Percentiles rank a stretch among this genome's conserved stretches.
Conservation (phyloP, 768 basidiomycete genomes). For the Boletus barrowsii region DNA sequence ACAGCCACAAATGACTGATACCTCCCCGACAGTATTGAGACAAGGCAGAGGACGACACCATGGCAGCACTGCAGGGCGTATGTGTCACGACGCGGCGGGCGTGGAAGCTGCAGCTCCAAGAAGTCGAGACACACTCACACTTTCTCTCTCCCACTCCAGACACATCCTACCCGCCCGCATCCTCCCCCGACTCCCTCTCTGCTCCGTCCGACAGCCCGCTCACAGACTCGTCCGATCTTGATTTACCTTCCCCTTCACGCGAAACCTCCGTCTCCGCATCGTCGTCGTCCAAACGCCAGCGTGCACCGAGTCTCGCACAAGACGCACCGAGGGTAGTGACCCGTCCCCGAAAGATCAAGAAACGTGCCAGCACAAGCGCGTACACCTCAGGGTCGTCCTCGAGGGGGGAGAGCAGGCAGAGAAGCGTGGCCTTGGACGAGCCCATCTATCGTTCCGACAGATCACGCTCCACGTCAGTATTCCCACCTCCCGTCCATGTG, state of each 20-base stretch:
- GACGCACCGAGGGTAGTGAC: neutral
- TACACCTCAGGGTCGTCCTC: slow-evolving; percentile 37
- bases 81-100: slow-evolving; percentile 31
- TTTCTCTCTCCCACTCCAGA: neutral
- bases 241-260: slow-evolving; percentile 13
- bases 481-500: slow-evolving; percentile 32
- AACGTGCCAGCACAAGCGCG: slow-evolving; percentile 18
- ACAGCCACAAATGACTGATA: slow-evolving; percentile 18
- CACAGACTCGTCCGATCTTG: slow-evolving; percentile 19
- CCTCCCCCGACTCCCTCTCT: slow-evolving; percentile 21
- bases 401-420: slow-evolving; percentile 43
- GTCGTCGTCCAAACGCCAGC: slow-evolving; percentile 26
- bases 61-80: slow-evolving; percentile 9
- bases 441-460: slow-evolving; percentile 54
- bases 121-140: slow-evolving; percentile 6
- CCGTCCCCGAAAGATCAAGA: slow-evolving; percentile 25
- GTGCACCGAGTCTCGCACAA: slow-evolving; percentile 7
- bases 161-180: slow-evolving; percentile 9
- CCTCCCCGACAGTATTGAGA: neutral
- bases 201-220: slow-evolving; percentile 19
- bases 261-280: slow-evolving; percentile 23
- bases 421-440: slow-evolving; percentile 42
- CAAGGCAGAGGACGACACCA: slow-evolving; percentile 11
- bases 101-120: slow-evolving; percentile 23
- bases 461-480: slow-evolving; percentile 62